phyloP scores from a whole-genome alignment of 2,329 filamentous ascomycete genomes.

The Drechslerella dactyloides region DNA sequence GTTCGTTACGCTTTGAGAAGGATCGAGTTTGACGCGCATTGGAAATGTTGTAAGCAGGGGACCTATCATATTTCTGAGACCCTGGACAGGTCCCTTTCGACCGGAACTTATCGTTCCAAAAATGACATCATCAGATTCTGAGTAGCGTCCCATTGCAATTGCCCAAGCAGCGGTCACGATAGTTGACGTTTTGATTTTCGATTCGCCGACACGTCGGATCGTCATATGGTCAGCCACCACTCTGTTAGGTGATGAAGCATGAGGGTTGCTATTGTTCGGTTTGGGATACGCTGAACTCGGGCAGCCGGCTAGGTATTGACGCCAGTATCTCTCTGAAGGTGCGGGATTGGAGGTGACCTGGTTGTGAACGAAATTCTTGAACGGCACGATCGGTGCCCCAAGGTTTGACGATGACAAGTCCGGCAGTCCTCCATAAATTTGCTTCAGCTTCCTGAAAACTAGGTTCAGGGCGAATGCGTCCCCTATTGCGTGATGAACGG shows the following conservation, averaged over 20 bases:
- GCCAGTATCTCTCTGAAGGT: conserved; percentile 9
- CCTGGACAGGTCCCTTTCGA: conserved; percentile 7
- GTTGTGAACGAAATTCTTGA: conserved; percentile 9
- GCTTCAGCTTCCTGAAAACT: conserved; percentile 5
- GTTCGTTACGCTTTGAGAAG: conserved; percentile 13
- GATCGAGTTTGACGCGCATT: conserved; percentile 13
- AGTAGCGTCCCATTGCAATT: conserved; percentile 5
- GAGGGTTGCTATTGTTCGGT: neutral
- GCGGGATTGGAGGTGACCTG: conserved; percentile 1
- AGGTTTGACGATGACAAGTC: conserved; percentile 4
- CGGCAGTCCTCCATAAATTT: conserved; percentile 12
- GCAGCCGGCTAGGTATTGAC: conserved; percentile 14
- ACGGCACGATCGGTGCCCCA: conserved; percentile 5
- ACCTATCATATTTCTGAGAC: conserved; percentile 11
- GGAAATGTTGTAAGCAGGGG: conserved; percentile 8
- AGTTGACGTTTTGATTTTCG: conserved; percentile 15
- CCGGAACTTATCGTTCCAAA: conserved; percentile 20
- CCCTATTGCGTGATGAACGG: conserved; percentile 1
- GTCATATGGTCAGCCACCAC: conserved; percentile 13
- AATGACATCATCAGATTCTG: conserved; percentile 17
- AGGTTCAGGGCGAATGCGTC: conserved; percentile 8
- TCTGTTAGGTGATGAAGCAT: conserved; percentile 6
- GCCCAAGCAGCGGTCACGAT: conserved; percentile 14
- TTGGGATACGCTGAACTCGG: conserved; percentile 11
- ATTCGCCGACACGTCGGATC: conserved; percentile 7